phyloP scores from a whole-genome alignment of 306 rosid genomes.

The Boehmeria nivea region DNA sequence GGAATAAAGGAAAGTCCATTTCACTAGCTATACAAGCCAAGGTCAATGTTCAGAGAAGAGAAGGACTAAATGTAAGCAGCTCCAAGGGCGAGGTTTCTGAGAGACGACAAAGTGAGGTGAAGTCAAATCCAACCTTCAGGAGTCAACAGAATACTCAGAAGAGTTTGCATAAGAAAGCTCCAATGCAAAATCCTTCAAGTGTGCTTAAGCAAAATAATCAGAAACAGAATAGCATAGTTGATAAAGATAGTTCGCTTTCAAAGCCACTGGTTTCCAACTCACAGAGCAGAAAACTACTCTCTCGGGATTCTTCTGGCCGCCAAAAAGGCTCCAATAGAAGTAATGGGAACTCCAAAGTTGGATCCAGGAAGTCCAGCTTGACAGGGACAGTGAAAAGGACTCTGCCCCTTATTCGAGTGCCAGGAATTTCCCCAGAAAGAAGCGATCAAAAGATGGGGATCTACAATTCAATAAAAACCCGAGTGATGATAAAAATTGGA shows the following conservation, averaged over 20 bases:
- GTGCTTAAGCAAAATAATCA: slow-evolving; percentile 81
- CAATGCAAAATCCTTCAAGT: slow-evolving; percentile 35
- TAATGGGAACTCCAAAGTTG: slow-evolving; percentile 50
- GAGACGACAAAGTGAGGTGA: slow-evolving; percentile 55
- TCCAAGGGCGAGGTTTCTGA: slow-evolving; percentile 41
- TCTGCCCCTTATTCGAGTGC: slow-evolving; percentile 39
- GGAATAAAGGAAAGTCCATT: slow-evolving; percentile 63
- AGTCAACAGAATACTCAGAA: slow-evolving; percentile 41
- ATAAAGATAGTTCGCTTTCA: slow-evolving; percentile 54
- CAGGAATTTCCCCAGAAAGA: slow-evolving; percentile 69
- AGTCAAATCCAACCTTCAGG: slow-evolving; percentile 45
- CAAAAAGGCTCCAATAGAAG: no score
- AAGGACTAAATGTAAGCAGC: slow-evolving; percentile 54
- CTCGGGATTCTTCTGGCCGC: slow-evolving; percentile 50
- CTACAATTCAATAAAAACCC: slow-evolving; percentile 47
- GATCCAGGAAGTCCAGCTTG: slow-evolving; percentile 48
- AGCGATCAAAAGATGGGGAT: slow-evolving; percentile 66
- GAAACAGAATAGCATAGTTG: slow-evolving; percentile 64
- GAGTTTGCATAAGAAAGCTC: slow-evolving; percentile 48
- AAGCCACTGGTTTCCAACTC: slow-evolving; percentile 47
- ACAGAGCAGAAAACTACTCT: slow-evolving; percentile 45
- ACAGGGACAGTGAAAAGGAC: slow-evolving; percentile 60
- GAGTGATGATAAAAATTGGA: slow-evolving; percentile 40
- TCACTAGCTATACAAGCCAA: slow-evolving; percentile 98
- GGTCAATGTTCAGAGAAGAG: slow-evolving; percentile 90